Evolutionary conservation across 495 filamentous ascomycete species (phyloP).

Genomic region (Hypoxylon lienhwacheense): DNA sequence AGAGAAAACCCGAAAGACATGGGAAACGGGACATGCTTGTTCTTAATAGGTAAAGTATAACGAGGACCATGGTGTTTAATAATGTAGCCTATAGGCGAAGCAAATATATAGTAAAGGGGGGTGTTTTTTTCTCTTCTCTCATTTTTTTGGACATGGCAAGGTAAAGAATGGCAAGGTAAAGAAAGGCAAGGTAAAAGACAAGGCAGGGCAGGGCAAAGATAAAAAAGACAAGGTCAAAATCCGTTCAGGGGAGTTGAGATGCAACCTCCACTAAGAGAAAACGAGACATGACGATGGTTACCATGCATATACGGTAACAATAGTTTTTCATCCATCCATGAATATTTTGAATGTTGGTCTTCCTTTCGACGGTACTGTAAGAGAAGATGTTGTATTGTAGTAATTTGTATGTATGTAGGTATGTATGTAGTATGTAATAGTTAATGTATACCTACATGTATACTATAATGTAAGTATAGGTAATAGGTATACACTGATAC

Average conservation of each 20-base stretch:
- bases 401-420: not conserved
- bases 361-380: slow-evolving; percentile 9
- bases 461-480: no score
- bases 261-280: slow-evolving; percentile 30
- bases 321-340: no score
- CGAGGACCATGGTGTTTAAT: slow-evolving; percentile 12
- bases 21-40: slow-evolving; percentile 32
- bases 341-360: no score
- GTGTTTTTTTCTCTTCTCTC: no score
- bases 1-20: slow-evolving; percentile 24
- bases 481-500: no score
- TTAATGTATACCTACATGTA: not conserved
- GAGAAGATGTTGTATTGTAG: not conserved
- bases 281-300: slow-evolving; percentile 9
- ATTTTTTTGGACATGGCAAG: no score
- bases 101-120: slow-evolving; percentile 26
- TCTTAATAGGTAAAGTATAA: slow-evolving; percentile 35
- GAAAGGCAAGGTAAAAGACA: no score
- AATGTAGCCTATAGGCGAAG: slow-evolving; percentile 13
- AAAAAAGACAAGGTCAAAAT: slow-evolving; percentile 23
- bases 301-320: slow-evolving; percentile 17
- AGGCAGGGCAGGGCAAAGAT: no score
- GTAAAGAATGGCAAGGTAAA: no score
- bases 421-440: not conserved
- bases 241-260: slow-evolving; percentile 23